Percentiles rank a stretch among this genome's conserved stretches.
Evolutionary conservation across 2,329 filamentous ascomycete genomes (phyloP).

Genomic region (Pseudopithomyces maydicus): DNA sequence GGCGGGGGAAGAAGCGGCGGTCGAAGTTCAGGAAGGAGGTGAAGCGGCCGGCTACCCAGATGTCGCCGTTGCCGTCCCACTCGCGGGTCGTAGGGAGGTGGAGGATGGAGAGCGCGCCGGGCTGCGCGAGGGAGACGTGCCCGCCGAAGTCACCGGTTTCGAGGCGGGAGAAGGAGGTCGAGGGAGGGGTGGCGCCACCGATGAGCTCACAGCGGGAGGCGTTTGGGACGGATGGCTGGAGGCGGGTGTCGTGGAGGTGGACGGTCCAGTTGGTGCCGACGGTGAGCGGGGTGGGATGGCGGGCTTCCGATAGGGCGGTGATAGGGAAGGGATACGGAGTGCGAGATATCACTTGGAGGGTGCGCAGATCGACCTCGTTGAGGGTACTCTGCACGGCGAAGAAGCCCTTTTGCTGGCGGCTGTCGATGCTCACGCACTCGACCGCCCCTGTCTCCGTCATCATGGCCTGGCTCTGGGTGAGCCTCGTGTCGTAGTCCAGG

Average conservation of each 20-base stretch:
- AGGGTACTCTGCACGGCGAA: constrained; percentile 79
- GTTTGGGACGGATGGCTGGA: constrained; percentile 23
- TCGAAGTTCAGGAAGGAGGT: constrained; percentile 89
- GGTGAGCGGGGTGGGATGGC: constrained; percentile 72
- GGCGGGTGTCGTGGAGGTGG: constrained; percentile 79
- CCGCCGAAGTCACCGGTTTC: constrained; percentile 57
- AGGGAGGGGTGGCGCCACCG: constrained; percentile 22
- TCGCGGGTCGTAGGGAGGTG: constrained; percentile 68
- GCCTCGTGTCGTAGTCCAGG: constrained; percentile 49
- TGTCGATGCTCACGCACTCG: constrained; percentile 83
- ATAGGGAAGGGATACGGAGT: constrained; percentile 81
- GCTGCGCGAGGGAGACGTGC: constrained; percentile 77
- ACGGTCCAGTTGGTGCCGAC: constrained; percentile 82
- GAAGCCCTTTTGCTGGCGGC: constrained; percentile 69
- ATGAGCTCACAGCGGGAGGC: constrained; percentile 34
- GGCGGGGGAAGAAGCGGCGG: constrained; percentile 78
- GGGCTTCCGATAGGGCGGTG: constrained; percentile 75
- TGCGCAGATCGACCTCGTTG: constrained; percentile 80
- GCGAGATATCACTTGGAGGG: constrained; percentile 70
- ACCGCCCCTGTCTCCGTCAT: constrained; percentile 74
- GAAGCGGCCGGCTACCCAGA: constrained; percentile 88
- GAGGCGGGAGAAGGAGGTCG: constrained; percentile 45
- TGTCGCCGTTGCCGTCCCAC: constrained; percentile 70
- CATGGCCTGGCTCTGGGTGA: constrained; percentile 56
- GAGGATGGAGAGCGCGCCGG: constrained; percentile 80